Conservation (phyloP, 768 basidiomycete species). For the Strobilomyces dryophilus region DNA sequence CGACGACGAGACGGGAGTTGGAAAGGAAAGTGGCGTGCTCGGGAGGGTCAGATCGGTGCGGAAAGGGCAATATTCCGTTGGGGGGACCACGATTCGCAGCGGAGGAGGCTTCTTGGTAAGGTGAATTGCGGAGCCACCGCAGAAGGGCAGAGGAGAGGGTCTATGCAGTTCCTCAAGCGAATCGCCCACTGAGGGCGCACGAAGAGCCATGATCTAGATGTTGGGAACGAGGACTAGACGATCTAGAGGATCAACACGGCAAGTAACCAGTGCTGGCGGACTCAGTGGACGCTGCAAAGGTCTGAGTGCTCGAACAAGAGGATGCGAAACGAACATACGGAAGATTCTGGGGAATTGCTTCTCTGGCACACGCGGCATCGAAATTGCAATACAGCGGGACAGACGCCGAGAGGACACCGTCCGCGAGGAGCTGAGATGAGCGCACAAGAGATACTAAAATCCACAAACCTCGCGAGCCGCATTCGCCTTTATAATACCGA, state of each 20-base stretch:
- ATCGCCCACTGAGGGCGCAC: neutral
- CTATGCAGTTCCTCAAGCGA: conserved; percentile 12
- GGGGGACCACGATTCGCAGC: conserved; percentile 31
- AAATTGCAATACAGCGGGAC: conserved; percentile 14
- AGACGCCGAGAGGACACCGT: neutral
- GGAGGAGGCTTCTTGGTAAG: conserved; percentile 15
- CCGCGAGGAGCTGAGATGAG: neutral
- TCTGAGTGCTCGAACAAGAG: neutral
- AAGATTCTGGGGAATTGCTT: conserved; percentile 19
- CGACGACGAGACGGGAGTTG: conserved; percentile 23
- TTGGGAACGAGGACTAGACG: neutral
- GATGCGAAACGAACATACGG: conserved; percentile 12
- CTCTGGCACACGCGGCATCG: conserved; percentile 18
- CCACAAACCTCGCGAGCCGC: conserved; percentile 13
- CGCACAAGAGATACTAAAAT: neutral
- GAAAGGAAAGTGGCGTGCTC: conserved; percentile 24
- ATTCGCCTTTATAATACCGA: conserved; percentile 16
- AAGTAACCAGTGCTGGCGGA: neutral
- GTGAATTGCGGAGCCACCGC: conserved; percentile 9
- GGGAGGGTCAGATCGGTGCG: conserved; percentile 30
- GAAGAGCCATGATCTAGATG: conserved; percentile 18
- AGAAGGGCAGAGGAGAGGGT: neutral
- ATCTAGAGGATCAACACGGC: neutral
- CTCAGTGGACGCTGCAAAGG: conserved; percentile 2
- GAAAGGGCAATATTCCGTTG: conserved; percentile 33